phyloP scores from a whole-genome alignment of 768 basidiomycete species.

The Boletus coccyginus region DNA sequence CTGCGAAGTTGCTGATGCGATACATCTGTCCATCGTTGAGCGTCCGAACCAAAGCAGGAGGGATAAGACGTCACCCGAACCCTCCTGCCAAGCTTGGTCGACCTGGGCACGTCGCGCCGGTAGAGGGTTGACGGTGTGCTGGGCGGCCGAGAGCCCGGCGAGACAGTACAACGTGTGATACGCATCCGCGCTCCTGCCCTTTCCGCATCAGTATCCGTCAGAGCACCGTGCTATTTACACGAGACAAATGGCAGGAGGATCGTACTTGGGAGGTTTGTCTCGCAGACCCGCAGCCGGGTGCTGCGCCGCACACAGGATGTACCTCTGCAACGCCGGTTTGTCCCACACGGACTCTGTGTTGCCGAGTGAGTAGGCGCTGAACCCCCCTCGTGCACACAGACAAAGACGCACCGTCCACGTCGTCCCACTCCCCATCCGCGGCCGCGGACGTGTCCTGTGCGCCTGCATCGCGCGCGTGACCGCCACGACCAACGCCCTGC shows the following conservation, averaged over 20 bases:
- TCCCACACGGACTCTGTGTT: constrained; percentile 49
- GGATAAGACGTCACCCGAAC: constrained; percentile 11
- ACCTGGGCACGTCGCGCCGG: constrained; percentile 34
- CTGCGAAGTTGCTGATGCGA: constrained; percentile 32
- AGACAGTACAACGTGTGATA: constrained; percentile 96
- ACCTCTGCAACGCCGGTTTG: constrained; percentile 77
- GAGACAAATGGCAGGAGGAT: background rate
- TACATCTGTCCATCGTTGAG: constrained; percentile 25
- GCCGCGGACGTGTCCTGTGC: background rate
- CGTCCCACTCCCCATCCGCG: constrained; percentile 54
- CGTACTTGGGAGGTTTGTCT: constrained; percentile 94
- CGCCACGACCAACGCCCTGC: constrained; percentile 36
- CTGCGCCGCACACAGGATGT: constrained; percentile 83
- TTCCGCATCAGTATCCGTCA: background rate
- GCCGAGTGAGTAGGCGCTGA: background rate
- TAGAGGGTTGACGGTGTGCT: constrained; percentile 68
- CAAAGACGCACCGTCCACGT: constrained; percentile 56
- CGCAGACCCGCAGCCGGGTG: constrained; percentile 81
- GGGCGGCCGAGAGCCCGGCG: constrained; percentile 84
- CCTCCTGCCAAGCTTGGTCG: constrained; percentile 36
- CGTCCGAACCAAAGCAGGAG: background rate
- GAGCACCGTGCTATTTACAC: background rate
- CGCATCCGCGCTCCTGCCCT: constrained; percentile 72
- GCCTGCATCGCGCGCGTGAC: background rate
- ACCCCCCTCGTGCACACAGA: background rate